Evolutionary conservation across 2,329 filamentous ascomycete species (phyloP), one percentile per base, ranked within the genome.

Genomic region (Penicillium vulpinum): DNA sequence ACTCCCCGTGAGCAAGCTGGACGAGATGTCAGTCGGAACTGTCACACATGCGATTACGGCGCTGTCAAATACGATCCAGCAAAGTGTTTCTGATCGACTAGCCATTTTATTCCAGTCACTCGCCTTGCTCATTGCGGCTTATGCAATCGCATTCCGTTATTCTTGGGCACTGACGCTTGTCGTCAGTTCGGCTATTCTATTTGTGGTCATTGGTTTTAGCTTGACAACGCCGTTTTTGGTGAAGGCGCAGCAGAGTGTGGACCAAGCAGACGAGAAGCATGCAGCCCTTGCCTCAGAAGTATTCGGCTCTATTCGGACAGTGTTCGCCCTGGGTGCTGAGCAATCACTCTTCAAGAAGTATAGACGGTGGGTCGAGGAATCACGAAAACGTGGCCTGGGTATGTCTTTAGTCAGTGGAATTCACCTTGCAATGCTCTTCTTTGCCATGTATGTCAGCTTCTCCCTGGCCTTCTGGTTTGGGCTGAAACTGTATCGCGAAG

Each of bases 31-130:
- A 1, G 69, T 80, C 0, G 81, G 81, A 16, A 77, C 78, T 16
- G 79, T 82, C 13, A 77, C 79, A 0, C 79, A 78, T 39, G 78
- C 80, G 1, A 82, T 85, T 61, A 84, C 81, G 0, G 77, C 77
- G 0, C 78, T 79, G 0, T 77, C 81, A 31, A 84, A 83, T 60
- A 78, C 78, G 0, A 76, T 84, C 11, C 82, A 84, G 55, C 72
- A 81, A 26, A 81, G 80, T 18, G 78, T 84, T n/a, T 83, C 81
- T 0, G 81, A 84, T 60, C 79, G 80, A 51, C 69, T 85, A 5
- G 74, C 75, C 2, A 70, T 69, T 2, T 68, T 81, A 1, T 70
- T 81, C 29, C 75, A 79, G 49, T 75, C 72, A 2, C 49, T 77
- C 2, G 68, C 78, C 2, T 65, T 79, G 2, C 64, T 81, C 5